Percentiles rank a stretch among this genome's conserved stretches.
These are phyloP conservation scores for Eucalyptus guilfoylei DNA, from an alignment of 345 rosid species.

Conservation along the genomic window DNA sequence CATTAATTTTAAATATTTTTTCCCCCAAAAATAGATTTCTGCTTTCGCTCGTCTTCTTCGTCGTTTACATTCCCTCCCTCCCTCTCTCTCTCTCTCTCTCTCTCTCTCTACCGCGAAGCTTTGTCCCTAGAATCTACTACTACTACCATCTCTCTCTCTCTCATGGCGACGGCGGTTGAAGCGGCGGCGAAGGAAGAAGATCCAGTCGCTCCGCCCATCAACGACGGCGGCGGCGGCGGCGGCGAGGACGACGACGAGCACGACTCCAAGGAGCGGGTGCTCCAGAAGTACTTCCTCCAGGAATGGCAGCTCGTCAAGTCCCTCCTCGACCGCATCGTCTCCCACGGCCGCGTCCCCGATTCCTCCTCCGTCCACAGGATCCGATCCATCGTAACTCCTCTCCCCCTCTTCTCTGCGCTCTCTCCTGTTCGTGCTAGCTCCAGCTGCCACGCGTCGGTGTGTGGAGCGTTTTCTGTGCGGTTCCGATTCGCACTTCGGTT, in stretches of 20 bases:
- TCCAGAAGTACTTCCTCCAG: constrained; percentile 68
- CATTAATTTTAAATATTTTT: neutral
- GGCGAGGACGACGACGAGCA: constrained; percentile 63
- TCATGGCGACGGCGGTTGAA: constrained; percentile 13
- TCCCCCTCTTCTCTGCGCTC: neutral
- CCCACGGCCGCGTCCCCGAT: constrained; percentile 51
- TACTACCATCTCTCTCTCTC: neutral
- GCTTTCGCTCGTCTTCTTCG: neutral
- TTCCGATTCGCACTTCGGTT: neutral
- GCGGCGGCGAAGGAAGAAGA: constrained; percentile 2
- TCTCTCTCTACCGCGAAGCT: neutral
- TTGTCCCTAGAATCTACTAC: neutral
- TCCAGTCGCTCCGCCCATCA: neutral
- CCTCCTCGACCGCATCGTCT: constrained; percentile 55
- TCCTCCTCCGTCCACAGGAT: constrained; percentile 54
- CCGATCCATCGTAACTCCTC: constrained; percentile 57
- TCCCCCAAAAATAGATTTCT: neutral
- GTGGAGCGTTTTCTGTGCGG: neutral
- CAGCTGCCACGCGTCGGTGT: neutral
- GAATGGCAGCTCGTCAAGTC: constrained; percentile 84
- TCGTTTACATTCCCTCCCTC: neutral
- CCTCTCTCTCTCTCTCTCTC: neutral
- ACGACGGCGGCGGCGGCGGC: neutral
- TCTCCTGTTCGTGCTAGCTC: neutral
- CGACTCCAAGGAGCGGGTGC: constrained; percentile 57